phyloP scores from a whole-genome alignment of 2,329 filamentous ascomycete genomes.

The Leptographium radiaticola region DNA sequence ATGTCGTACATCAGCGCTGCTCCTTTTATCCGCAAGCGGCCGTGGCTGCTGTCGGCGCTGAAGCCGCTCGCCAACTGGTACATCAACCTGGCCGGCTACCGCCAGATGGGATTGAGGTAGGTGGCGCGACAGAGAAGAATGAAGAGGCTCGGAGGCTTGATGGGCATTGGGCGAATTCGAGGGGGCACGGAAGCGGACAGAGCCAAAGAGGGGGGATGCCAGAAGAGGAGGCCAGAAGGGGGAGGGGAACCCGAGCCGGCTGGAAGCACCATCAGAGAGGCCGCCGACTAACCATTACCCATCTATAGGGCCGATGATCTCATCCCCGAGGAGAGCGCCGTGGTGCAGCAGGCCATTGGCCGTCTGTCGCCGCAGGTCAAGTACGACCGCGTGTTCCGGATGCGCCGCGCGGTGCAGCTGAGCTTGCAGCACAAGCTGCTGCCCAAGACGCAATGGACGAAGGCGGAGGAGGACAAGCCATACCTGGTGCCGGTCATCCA shows the following conservation, averaged over 20 bases:
- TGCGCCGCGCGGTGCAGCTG: conserved; percentile 84
- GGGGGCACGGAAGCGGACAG: neutral
- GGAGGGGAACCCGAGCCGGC: neutral
- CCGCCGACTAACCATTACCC: neutral
- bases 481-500: conserved; percentile 42
- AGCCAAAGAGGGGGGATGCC: neutral
- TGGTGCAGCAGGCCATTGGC: conserved; percentile 76
- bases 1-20: conserved; percentile 61
- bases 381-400: conserved; percentile 95
- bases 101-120: conserved; percentile 14
- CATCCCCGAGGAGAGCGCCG: conserved; percentile 82
- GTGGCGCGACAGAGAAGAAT: neutral
- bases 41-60: conserved; percentile 71
- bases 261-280: neutral
- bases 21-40: conserved; percentile 67
- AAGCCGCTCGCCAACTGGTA: conserved; percentile 83
- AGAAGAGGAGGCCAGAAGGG: too few species aligned
- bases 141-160: neutral
- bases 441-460: conserved; percentile 48
- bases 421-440: conserved; percentile 51
- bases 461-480: conserved; percentile 39
- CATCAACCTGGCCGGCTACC: conserved; percentile 55
- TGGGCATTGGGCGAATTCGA: neutral
- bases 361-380: conserved; percentile 79
- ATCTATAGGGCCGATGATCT: conserved; percentile 73